Evolutionary conservation across 1,139 yeast species (phyloP).

Genomic region (Protomyces lactucae-debilis): DNA sequence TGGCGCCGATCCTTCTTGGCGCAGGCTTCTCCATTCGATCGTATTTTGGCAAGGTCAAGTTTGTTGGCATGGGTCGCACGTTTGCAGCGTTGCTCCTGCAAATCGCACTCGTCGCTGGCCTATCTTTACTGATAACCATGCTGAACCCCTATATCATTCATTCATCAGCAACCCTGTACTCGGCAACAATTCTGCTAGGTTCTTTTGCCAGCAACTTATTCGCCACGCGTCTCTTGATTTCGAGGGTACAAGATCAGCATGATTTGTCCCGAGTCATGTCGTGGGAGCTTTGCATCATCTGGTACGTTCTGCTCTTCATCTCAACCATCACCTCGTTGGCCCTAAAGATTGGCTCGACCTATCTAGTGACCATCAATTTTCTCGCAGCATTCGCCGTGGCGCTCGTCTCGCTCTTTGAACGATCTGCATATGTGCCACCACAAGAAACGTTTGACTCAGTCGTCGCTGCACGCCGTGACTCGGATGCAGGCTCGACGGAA

Average conservation of each 20-base stretch:
- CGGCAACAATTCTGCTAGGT: slow-evolving; percentile 31
- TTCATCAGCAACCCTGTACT: slow-evolving; percentile 31
- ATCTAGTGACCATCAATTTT: slow-evolving; percentile 24
- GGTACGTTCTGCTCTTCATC: slow-evolving; percentile 22
- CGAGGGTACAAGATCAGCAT: slow-evolving; percentile 19
- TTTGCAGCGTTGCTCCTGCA: slow-evolving; percentile 29
- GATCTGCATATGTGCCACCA: slow-evolving; percentile 23
- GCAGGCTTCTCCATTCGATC: slow-evolving; percentile 14
- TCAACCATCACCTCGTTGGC: slow-evolving; percentile 18
- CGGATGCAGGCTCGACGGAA: slow-evolving; percentile 21
- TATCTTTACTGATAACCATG: slow-evolving; percentile 29
- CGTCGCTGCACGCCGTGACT: slow-evolving; percentile 1
- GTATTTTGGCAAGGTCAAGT: slow-evolving; percentile 39
- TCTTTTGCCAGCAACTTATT: slow-evolving; percentile 28
- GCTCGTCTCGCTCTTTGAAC: slow-evolving; percentile 22
- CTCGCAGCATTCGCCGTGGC: slow-evolving; percentile 22
- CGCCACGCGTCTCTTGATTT: slow-evolving; percentile 18
- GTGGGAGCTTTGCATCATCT: slow-evolving; percentile 26
- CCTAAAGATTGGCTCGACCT: slow-evolving; percentile 20
- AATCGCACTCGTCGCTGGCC: slow-evolving; percentile 32
- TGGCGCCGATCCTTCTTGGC: slow-evolving; percentile 32
- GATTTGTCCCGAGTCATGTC: slow-evolving; percentile 25
- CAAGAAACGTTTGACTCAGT: slow-evolving; percentile 23
- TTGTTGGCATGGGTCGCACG: slow-evolving; percentile 31
- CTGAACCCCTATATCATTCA: slow-evolving; percentile 32